A percentile compares a stretch with the other conserved stretches of the same genome.
Evolutionary conservation across 73 alveolate species (phyloP).

Genomic region (Paramecium caudatum): DNA sequence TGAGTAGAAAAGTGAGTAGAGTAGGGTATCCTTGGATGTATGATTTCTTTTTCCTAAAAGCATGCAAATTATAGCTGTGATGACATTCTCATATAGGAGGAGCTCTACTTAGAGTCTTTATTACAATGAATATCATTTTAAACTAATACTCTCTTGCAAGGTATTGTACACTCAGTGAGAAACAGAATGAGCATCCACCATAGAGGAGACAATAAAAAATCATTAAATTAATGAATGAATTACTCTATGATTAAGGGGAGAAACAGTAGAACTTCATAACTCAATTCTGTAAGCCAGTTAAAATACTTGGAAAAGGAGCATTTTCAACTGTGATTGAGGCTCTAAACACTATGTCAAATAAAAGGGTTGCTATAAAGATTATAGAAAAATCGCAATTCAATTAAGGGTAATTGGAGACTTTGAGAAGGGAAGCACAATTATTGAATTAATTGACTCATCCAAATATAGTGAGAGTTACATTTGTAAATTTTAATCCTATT

Average conservation of each 20-base stretch:
- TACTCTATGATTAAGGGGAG: not conserved
- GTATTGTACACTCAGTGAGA: not conserved
- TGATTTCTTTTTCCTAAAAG: not conserved
- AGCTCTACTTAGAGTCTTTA: not conserved
- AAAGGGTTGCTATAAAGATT: constrained; percentile 9
- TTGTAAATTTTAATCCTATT: constrained; percentile 6
- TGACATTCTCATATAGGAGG: not conserved
- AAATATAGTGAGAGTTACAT: not conserved
- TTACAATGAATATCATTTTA: not conserved
- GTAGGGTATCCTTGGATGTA: not conserved
- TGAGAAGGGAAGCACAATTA: constrained; percentile 50
- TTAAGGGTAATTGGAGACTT: not conserved
- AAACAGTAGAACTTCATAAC: not conserved
- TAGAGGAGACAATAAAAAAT: not conserved
- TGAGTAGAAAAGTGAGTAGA: not conserved
- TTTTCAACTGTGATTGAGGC: constrained; percentile 35
- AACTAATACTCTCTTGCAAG: not conserved
- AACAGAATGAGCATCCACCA: not conserved
- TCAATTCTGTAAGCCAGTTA: not conserved
- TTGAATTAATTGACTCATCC: not conserved
- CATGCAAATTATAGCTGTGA: not conserved
- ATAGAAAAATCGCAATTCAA: not conserved
- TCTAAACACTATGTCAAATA: not conserved
- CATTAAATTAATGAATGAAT: not conserved
- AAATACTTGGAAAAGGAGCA: constrained; percentile 15